These are phyloP conservation scores for Raphanus hybrid DNA, from an alignment of 441 rosid genomes.

Conservation along the genomic window DNA sequence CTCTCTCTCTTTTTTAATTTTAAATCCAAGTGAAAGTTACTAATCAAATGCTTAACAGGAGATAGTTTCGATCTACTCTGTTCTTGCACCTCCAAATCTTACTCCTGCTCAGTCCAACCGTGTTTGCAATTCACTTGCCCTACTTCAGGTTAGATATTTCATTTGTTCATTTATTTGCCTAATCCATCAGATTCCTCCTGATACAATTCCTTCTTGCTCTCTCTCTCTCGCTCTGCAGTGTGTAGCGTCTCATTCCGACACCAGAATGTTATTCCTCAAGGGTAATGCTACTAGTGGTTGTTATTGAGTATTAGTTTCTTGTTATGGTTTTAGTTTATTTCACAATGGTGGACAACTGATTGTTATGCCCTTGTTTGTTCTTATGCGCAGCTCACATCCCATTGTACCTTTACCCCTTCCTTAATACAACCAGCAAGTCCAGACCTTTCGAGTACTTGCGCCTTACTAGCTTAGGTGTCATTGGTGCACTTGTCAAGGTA, in stretches of 20 bases:
- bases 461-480: constrained; percentile 98
- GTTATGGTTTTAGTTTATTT: constrained; percentile 8
- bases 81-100: constrained; percentile 90
- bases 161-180: background rate
- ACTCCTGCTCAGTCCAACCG: constrained; percentile 95
- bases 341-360: background rate
- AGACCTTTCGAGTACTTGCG: constrained; percentile 97
- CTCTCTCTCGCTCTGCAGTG: constrained; percentile 54
- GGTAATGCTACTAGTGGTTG: too few species aligned
- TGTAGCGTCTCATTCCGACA: constrained; percentile 97
- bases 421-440: constrained; percentile 87
- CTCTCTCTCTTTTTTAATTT: too few species aligned
- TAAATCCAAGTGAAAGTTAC: background rate
- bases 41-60: constrained; percentile 57
- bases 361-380: background rate
- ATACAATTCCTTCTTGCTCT: too few species aligned
- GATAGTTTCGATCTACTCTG: constrained; percentile 95
- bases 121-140: constrained; percentile 98
- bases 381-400: too few species aligned
- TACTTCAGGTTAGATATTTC: constrained; percentile 77
- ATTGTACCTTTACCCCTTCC: too few species aligned
- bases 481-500: constrained; percentile 99
- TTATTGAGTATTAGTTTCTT: constrained; percentile 28
- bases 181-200: too few species aligned
- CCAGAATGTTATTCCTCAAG: constrained; percentile 90